Evolutionary conservation across 2,329 filamentous ascomycete genomes (phyloP).

Genomic region (Penicillium sp.): DNA sequence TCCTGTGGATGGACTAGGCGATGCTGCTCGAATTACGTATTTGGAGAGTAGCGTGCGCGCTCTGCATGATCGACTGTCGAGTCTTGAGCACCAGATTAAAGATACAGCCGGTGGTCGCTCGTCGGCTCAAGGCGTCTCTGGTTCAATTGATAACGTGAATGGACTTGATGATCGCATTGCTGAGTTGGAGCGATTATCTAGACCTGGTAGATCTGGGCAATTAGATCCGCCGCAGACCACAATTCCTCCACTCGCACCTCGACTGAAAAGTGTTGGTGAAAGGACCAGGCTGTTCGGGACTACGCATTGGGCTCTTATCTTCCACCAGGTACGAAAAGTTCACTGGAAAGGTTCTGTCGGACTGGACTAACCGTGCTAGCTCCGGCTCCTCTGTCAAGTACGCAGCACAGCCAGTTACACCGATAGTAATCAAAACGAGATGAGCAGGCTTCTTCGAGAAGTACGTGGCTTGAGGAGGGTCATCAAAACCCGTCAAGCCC

Average conservation of each 20-base stretch:
- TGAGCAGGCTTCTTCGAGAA: conserved; percentile 17
- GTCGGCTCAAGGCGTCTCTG: neutral
- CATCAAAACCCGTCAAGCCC: conserved; percentile 22
- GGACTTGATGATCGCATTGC: conserved; percentile 1
- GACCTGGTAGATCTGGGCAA: neutral
- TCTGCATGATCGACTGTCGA: conserved; percentile 13
- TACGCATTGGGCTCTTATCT: conserved; percentile 17
- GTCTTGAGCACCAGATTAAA: conserved; percentile 7
- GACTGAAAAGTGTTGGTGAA: conserved; percentile 8
- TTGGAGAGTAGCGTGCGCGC: conserved; percentile 13
- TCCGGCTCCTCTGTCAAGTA: conserved; percentile 14
- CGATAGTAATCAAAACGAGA: conserved; percentile 13
- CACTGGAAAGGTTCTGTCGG: neutral
- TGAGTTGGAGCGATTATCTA: neutral
- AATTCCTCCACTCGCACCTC: conserved; percentile 14
- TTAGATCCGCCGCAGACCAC: conserved; percentile 7
- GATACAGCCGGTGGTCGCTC: neutral
- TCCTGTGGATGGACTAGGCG: neutral
- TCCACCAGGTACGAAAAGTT: conserved; percentile 13
- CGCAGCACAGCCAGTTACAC: conserved; percentile 9
- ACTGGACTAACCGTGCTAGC: conserved; percentile 1
- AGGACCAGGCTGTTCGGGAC: conserved; percentile 16
- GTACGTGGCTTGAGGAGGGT: conserved; percentile 20
- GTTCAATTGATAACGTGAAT: neutral
- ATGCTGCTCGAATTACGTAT: conserved; percentile 13